Conservation (phyloP, 2,329 filamentous ascomycete species). For the Pseudocercospora vitis region DNA sequence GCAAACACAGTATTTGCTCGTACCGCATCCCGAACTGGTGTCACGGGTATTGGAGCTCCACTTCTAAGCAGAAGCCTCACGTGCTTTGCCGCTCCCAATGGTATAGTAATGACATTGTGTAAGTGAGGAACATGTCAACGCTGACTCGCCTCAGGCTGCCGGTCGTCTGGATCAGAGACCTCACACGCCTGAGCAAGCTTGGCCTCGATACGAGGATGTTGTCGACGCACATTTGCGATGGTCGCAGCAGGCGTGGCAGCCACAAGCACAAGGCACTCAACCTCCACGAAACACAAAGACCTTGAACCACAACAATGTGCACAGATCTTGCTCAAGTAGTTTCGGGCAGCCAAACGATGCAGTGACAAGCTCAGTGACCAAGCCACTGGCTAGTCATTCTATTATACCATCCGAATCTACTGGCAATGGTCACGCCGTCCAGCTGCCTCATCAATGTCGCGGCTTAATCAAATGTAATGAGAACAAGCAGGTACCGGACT, state of each 20-base stretch:
- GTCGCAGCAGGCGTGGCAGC: neutral
- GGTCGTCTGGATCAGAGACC: neutral
- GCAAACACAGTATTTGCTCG: neutral
- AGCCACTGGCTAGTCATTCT: no score
- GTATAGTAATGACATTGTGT: neutral
- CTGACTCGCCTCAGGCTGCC: neutral
- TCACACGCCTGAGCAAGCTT: neutral
- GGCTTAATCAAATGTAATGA: no score
- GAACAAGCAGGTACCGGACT: no score
- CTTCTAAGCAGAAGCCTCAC: neutral
- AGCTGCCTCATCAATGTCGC: no score
- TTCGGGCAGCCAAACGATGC: no score
- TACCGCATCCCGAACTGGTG: neutral
- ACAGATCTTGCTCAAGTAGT: no score
- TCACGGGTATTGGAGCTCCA: neutral
- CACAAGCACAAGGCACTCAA: neutral
- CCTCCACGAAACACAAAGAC: neutral
- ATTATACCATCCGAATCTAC: no score
- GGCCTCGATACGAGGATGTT: neutral
- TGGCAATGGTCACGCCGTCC: no score
- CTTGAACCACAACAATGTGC: neutral
- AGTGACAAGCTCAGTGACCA: no score
- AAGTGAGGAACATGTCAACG: neutral
- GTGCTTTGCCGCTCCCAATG: neutral
- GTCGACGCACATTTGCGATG: neutral